Percentiles rank a stretch among this genome's conserved stretches.
Evolutionary conservation across 2,329 filamentous ascomycete genomes (phyloP).

Genomic region (Neurospora crassa): DNA sequence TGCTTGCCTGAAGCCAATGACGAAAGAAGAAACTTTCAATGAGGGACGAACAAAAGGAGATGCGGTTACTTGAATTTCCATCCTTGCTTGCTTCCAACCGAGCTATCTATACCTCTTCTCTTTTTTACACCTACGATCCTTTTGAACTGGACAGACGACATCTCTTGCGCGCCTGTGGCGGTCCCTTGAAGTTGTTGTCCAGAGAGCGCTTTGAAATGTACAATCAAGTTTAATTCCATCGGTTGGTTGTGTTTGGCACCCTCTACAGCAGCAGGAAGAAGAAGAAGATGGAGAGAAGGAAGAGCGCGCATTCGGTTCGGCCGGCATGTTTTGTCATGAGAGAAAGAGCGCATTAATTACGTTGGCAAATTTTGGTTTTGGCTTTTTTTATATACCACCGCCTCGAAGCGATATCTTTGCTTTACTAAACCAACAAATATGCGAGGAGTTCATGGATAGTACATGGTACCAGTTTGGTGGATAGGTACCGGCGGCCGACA

Average conservation of each 20-base stretch:
- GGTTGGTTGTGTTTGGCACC: background rate
- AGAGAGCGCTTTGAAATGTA: background rate
- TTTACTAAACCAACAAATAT: too few relatives aligned
- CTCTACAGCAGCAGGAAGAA: background rate
- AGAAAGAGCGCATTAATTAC: background rate
- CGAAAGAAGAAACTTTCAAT: background rate
- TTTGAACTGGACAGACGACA: conserved; percentile 2
- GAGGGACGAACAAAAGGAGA: background rate
- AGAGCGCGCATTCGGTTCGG: background rate
- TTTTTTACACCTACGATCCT: conserved; percentile 13
- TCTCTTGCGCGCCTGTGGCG: background rate
- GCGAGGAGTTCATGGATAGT: background rate
- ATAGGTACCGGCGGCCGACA: background rate
- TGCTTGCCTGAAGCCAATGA: background rate
- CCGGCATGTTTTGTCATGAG: background rate
- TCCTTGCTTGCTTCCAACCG: background rate
- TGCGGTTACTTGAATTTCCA: background rate
- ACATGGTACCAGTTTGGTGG: background rate
- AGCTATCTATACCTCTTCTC: conserved; percentile 4
- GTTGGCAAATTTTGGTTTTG: background rate
- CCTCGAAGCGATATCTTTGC: background rate
- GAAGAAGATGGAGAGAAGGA: background rate
- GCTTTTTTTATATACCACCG: background rate
- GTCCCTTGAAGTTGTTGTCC: background rate
- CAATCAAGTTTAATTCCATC: background rate